Conservation (phyloP, 495 filamentous ascomycete species). For the Aspergillus bertholletiae region DNA sequence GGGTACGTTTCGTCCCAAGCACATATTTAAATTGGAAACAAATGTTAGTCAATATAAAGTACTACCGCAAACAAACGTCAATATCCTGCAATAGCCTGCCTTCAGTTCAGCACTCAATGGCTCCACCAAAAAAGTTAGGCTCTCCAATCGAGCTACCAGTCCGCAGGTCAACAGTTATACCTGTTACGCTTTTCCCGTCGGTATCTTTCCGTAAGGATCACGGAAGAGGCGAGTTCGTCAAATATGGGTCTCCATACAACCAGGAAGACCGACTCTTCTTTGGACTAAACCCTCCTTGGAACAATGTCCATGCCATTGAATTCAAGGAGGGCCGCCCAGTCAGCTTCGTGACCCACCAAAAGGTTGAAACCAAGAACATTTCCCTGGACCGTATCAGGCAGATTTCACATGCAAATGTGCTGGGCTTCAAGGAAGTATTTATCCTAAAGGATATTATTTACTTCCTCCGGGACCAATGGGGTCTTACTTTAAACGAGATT, state of each 20-base stretch:
- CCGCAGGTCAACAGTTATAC: not conserved
- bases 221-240: not conserved
- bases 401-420: constrained; percentile 1
- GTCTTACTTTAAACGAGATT: constrained; percentile 1
- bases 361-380: not conserved
- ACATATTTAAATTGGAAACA: no score
- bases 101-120: not conserved
- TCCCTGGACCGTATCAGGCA: not conserved
- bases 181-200: not conserved
- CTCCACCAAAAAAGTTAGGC: not conserved
- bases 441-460: not conserved
- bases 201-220: not conserved
- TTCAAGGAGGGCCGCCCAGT: constrained; percentile 1
- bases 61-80: no score
- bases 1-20: no score
- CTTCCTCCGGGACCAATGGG: constrained; percentile 3
- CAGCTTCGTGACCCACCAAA: not conserved
- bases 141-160: constrained; percentile 1
- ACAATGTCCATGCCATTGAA: constrained; percentile 4
- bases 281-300: not conserved
- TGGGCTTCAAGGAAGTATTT: constrained; percentile 5
- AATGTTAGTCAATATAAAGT: no score
- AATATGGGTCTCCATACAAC: constrained; percentile 2
- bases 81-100: no score
- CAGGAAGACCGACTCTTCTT: not conserved